Conservation (phyloP, 2,329 filamentous ascomycete species). For the Fusarium palustre region DNA sequence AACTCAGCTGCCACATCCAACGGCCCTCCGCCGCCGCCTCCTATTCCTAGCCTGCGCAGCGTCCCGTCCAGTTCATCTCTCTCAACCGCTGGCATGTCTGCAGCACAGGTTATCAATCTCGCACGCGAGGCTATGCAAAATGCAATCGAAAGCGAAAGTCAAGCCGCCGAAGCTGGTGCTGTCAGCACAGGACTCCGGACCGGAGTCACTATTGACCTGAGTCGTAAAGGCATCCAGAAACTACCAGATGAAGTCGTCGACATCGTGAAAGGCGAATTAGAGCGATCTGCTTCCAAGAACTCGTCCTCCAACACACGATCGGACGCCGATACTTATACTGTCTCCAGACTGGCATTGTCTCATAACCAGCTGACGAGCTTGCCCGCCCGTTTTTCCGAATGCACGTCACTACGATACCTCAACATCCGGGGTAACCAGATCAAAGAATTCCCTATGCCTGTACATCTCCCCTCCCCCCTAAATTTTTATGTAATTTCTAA, state of each 20-base stretch:
- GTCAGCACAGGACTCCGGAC: constrained; percentile 72
- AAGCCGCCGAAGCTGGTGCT: constrained; percentile 69
- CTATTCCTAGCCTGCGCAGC: constrained; percentile 62
- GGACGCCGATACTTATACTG: constrained; percentile 30
- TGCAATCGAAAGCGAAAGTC: constrained; percentile 74
- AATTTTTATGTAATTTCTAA: constrained; percentile 39
- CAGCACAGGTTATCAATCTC: constrained; percentile 73
- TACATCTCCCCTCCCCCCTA: constrained; percentile 49
- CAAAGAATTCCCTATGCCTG: constrained; percentile 69
- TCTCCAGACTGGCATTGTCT: constrained; percentile 77
- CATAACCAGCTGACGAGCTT: constrained; percentile 81
- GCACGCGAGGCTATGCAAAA: constrained; percentile 75
- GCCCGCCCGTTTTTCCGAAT: constrained; percentile 78
- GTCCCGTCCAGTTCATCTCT: constrained; percentile 61
- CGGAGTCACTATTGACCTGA: constrained; percentile 82
- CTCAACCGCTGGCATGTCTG: constrained; percentile 65
- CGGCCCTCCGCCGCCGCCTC: constrained; percentile 57
- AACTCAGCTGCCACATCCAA: constrained; percentile 56
- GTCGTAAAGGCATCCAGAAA: constrained; percentile 77
- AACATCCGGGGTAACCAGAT: constrained; percentile 84
- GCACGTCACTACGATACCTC: constrained; percentile 80
- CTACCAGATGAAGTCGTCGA: constrained; percentile 80
- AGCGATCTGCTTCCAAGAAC: constrained; percentile 65
- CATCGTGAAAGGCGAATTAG: constrained; percentile 78
- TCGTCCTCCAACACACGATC: constrained; percentile 22